These are phyloP conservation scores for Moringa oleifera DNA, from an alignment of 345 rosid genomes.

Conservation along the genomic window DNA sequence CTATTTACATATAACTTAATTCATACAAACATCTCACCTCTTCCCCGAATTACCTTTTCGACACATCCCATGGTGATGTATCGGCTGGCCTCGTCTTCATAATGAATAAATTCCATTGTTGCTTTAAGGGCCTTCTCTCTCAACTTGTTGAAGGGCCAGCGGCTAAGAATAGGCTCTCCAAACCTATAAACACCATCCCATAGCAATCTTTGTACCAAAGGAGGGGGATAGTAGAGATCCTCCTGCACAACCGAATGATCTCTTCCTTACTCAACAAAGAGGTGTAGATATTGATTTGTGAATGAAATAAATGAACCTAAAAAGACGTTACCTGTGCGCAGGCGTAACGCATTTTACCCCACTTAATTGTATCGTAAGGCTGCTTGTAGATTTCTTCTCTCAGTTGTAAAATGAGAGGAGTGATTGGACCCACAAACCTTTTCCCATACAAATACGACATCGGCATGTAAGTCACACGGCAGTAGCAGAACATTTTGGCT, in stretches of 20 bases:
- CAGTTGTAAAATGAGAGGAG: slow-evolving; percentile 23
- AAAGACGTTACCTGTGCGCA: slow-evolving; percentile 26
- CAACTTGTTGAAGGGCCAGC: slow-evolving; percentile 37
- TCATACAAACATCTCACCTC: too few species aligned
- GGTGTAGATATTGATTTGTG: too few species aligned
- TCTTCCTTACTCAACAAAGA: too few species aligned
- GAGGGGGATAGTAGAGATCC: slow-evolving; percentile 38
- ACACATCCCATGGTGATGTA: slow-evolving; percentile 41
- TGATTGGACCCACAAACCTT: too few species aligned
- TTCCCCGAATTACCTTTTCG: slow-evolving; percentile 43
- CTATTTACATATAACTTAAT: too few species aligned
- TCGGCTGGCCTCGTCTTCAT: slow-evolving; percentile 38
- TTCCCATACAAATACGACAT: too few species aligned
- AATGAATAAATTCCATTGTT: slow-evolving; percentile 35
- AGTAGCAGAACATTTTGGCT: slow-evolving; percentile 30
- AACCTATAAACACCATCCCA: slow-evolving; percentile 32
- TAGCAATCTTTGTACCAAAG: slow-evolving; percentile 27
- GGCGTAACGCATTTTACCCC: slow-evolving; percentile 17
- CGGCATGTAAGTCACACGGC: slow-evolving; percentile 30
- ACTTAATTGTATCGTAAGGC: slow-evolving; percentile 20
- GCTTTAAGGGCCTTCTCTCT: slow-evolving; percentile 32
- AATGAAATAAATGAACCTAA: neutral
- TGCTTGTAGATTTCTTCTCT: slow-evolving; percentile 23
- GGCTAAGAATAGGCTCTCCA: slow-evolving; percentile 27
- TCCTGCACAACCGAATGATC: slow-evolving; percentile 30